Percentiles rank a stretch among this genome's conserved stretches.
These are phyloP conservation scores for Salisapilia sapeloensis DNA, from an alignment of 352 stramenopile species.

Conservation along the genomic window DNA sequence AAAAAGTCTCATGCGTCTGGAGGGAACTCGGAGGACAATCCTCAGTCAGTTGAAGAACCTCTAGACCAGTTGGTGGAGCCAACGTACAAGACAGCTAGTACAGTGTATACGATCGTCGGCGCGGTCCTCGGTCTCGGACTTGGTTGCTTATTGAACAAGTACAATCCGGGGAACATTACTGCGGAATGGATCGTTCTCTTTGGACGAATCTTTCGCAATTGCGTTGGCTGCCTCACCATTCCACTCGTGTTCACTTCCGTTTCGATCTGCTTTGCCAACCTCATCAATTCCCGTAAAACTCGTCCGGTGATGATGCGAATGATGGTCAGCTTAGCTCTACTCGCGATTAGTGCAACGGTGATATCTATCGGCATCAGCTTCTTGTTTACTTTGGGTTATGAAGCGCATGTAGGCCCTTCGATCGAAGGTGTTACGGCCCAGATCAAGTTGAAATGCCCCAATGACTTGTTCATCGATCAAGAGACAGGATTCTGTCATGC, in stretches of 20 bases:
- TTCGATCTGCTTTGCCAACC: conserved; percentile 34
- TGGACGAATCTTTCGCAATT: conserved; percentile 13
- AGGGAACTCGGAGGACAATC: no score
- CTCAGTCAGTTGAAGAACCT: background rate
- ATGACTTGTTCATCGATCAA: conserved; percentile 19
- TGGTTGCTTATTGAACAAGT: conserved; percentile 17
- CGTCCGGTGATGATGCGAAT: conserved; percentile 23
- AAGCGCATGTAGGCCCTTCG: conserved; percentile 3
- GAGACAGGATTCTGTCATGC: conserved; percentile 7
- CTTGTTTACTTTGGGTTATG: conserved; percentile 11
- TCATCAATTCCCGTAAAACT: conserved; percentile 33
- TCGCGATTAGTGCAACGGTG: conserved; percentile 18
- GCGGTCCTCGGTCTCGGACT: conserved; percentile 15
- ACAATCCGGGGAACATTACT: conserved; percentile 5
- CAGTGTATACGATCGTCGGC: conserved; percentile 14
- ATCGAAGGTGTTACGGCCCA: conserved; percentile 7
- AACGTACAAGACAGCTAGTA: conserved; percentile 25
- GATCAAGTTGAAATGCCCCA: conserved; percentile 31
- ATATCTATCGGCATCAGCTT: conserved; percentile 18
- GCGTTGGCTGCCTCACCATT: conserved; percentile 31
- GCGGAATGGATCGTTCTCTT: conserved; percentile 22
- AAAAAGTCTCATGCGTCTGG: no score
- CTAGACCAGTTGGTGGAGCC: conserved; percentile 20
- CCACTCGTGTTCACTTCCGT: conserved; percentile 59
- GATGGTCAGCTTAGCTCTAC: conserved; percentile 20